Evolutionary conservation across 2,329 filamentous ascomycete species (phyloP).

Genomic region (Aspergillus pseudoterreus): DNA sequence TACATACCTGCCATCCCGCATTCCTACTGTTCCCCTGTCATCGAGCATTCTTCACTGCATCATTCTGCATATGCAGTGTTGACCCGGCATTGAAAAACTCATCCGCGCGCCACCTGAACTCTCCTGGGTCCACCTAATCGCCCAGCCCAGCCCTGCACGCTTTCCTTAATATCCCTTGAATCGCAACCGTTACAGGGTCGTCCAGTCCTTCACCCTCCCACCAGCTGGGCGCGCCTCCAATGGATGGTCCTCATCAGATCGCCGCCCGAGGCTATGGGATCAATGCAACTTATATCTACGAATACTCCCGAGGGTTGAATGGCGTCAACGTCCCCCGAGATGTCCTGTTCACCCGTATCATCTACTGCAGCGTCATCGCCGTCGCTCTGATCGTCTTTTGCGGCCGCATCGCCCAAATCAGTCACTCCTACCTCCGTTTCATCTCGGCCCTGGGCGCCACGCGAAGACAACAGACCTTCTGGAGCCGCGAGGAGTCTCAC

Average conservation of each 20-base stretch:
- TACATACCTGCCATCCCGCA: constrained; percentile 8
- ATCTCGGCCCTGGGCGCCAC: constrained; percentile 38
- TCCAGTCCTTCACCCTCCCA: constrained; percentile 4
- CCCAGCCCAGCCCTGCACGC: neutral
- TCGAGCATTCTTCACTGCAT: constrained; percentile 12
- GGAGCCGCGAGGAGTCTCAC: constrained; percentile 39
- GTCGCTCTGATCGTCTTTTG: constrained; percentile 37
- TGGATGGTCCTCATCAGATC: constrained; percentile 25
- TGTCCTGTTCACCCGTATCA: constrained; percentile 36
- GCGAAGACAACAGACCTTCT: constrained; percentile 41
- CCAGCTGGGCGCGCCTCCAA: constrained; percentile 17
- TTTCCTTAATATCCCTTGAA: neutral
- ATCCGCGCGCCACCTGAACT: neutral
- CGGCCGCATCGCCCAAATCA: constrained; percentile 40
- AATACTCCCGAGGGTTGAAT: constrained; percentile 37
- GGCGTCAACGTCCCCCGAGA: constrained; percentile 40
- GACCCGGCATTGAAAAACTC: neutral
- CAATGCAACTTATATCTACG: constrained; percentile 39
- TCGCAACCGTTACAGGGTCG: neutral
- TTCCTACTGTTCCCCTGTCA: constrained; percentile 22
- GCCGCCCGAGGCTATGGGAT: constrained; percentile 25
- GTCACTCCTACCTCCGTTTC: constrained; percentile 43
- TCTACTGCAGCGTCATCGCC: constrained; percentile 34
- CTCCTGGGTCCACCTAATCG: neutral
- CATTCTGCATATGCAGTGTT: constrained; percentile 4